These are phyloP conservation scores for Cnidoscolus chayamansa DNA, from an alignment of 441 rosid genomes.

Conservation along the genomic window DNA sequence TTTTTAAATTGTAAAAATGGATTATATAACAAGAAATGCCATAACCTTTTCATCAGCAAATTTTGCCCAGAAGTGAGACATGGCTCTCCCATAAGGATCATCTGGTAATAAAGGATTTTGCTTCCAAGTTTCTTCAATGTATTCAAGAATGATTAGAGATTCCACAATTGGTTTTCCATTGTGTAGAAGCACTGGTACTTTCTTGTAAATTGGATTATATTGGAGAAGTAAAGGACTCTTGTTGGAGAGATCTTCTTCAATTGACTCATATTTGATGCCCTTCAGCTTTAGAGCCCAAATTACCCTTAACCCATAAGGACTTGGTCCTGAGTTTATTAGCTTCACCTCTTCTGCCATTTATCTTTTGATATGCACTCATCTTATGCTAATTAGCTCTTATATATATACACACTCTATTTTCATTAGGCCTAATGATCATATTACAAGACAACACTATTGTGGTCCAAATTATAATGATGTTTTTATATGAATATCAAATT, in stretches of 20 bases:
- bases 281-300: slow-evolving; percentile 28
- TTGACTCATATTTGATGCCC: slow-evolving; percentile 22
- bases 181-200: slow-evolving; percentile 28
- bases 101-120: slow-evolving; percentile 24
- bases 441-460: background rate
- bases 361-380: background rate
- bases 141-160: slow-evolving; percentile 27
- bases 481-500: background rate
- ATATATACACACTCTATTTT: background rate
- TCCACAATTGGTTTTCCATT: slow-evolving; percentile 26
- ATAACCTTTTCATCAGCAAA: slow-evolving; percentile 30
- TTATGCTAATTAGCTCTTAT: too few species aligned
- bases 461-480: background rate
- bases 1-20: too few species aligned
- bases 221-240: slow-evolving; percentile 27
- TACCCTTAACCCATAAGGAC: slow-evolving; percentile 24
- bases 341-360: slow-evolving; percentile 23
- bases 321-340: slow-evolving; percentile 33
- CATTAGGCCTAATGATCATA: background rate
- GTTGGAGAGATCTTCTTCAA: slow-evolving; percentile 29
- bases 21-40: too few species aligned
- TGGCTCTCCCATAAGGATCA: slow-evolving; percentile 22
- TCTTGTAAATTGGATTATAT: slow-evolving; percentile 29
- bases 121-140: slow-evolving; percentile 29
- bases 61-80: slow-evolving; percentile 28